A percentile compares a stretch with the other conserved stretches of the same genome.
phyloP scores from a whole-genome alignment of 2,329 filamentous ascomycete species.

The Neodidymelliopsis sp. region DNA sequence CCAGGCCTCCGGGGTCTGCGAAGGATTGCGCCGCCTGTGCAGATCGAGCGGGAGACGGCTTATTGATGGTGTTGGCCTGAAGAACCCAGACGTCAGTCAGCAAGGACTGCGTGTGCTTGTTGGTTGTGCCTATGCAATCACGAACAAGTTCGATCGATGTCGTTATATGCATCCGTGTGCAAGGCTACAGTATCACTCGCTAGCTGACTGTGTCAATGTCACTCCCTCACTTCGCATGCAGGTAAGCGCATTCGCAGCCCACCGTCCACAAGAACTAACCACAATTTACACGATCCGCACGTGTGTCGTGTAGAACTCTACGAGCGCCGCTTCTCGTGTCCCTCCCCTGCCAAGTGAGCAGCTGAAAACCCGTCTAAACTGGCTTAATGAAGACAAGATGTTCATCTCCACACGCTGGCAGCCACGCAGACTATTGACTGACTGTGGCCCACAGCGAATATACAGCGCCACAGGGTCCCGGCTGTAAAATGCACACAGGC shows the following conservation, averaged over 20 bases:
- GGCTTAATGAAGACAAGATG: neutral
- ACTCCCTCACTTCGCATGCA: neutral
- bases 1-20: neutral
- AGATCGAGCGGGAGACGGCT: conserved; percentile 8
- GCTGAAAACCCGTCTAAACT: neutral
- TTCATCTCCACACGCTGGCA: conserved; percentile 9
- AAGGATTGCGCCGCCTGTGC: conserved; percentile 3
- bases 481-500: neutral
- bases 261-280: neutral
- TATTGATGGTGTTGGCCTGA: neutral
- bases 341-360: conserved; percentile 9
- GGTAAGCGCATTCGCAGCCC: conserved; percentile 1
- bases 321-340: neutral
- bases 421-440: conserved; percentile 1
- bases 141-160: neutral
- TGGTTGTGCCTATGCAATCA: neutral
- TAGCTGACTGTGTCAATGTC: conserved; percentile 5
- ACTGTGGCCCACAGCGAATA: neutral
- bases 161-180: conserved; percentile 1
- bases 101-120: conserved; percentile 5
- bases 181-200: conserved; percentile 3
- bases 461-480: neutral
- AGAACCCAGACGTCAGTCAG: neutral
- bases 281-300: neutral
- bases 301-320: neutral